Evolutionary conservation across 2,329 filamentous ascomycete genomes (phyloP), one percentile per base, ranked within the genome.

Genomic region (Stagonosporopsis vannaccii): DNA sequence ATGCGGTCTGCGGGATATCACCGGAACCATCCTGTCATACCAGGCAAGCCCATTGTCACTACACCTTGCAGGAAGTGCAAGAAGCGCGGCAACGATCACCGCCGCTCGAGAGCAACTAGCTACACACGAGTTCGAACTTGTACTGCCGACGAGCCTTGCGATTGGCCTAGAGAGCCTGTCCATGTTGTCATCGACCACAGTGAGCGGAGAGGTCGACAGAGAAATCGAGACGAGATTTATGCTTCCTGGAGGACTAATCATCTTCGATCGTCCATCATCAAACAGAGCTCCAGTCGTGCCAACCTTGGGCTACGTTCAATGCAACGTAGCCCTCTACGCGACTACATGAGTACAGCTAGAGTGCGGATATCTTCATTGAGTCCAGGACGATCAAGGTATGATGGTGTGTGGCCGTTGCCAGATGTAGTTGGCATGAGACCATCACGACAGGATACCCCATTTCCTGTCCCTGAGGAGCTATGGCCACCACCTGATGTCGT

Each of bases 1-100:
- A 66, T 73, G 60, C 70, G 75, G 13, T 77, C 74, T 20, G 59
- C 62, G 35, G 64, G 68, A 43, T 77, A 67, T 36, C 75, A 77
- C 54, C 69, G 71, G 30, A 60, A 67, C 5, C 63, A 76, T 52
- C 75, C 75, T 4, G 65, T 76, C n/a, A 45, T 74, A 15, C 74
- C 73, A 28, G 70, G 69, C 11, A 63, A 72, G 20, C 61, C 69
- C 4, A 41, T 69, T 12, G 51, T 70, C 1, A 51, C 58, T 8
- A 60, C 59, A 7, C 51, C 66, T 15, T 77, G 75, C 33, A 63
- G 72, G 23, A 64, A 67, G 23, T 77, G 75, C 58, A 63, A 62
- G 48, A 73, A 67, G 64, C 68, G 67, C 30, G 55, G 58, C 41
- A 60, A 58, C 51, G 54, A 47, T 47, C 43, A 42, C 19, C 56